A percentile compares a stretch with the other conserved stretches of the same genome.
Conservation (phyloP, 768 basidiomycete genomes). For the Suillus bovinus region DNA sequence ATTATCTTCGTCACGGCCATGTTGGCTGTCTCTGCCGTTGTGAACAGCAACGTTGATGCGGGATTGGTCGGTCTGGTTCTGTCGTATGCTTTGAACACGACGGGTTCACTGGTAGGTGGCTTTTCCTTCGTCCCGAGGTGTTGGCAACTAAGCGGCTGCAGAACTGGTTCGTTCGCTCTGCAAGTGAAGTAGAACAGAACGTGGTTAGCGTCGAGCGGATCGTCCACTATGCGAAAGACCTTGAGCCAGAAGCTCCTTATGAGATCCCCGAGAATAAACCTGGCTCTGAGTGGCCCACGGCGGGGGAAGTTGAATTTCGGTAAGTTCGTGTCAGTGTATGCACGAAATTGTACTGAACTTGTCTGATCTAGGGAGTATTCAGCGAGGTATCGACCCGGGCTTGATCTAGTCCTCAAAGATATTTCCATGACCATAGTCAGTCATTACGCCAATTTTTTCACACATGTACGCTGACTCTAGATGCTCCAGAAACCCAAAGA, state of each 20-base stretch:
- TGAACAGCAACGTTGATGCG: slow-evolving; percentile 78
- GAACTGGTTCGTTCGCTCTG: slow-evolving; percentile 83
- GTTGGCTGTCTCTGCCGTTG: slow-evolving; percentile 68
- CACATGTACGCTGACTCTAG: slow-evolving; percentile 9
- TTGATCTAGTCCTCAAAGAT: slow-evolving; percentile 79
- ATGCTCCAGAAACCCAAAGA: slow-evolving; percentile 64
- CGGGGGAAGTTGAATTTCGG: slow-evolving; percentile 75
- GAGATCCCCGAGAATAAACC: slow-evolving; percentile 64
- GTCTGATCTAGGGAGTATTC: slow-evolving; percentile 58
- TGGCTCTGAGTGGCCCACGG: slow-evolving; percentile 62
- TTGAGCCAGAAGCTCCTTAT: slow-evolving; percentile 72
- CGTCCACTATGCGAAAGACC: slow-evolving; percentile 68
- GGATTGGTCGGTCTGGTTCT: slow-evolving; percentile 86
- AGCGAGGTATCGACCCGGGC: slow-evolving; percentile 74
- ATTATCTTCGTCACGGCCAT: slow-evolving; percentile 75
- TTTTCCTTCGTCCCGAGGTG: background rate
- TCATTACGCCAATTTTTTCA: background rate
- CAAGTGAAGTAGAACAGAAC: slow-evolving; percentile 88
- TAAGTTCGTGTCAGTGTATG: slow-evolving; percentile 32
- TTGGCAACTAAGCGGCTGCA: slow-evolving; percentile 27
- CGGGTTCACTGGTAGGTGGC: slow-evolving; percentile 68
- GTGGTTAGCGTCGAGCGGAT: slow-evolving; percentile 90
- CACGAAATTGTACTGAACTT: slow-evolving; percentile 6
- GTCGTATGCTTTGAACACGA: slow-evolving; percentile 82
- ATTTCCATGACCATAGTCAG: slow-evolving; percentile 70